Conservation (phyloP, 208 protist genomes). For the Acanthamoeba castellanii region DNA sequence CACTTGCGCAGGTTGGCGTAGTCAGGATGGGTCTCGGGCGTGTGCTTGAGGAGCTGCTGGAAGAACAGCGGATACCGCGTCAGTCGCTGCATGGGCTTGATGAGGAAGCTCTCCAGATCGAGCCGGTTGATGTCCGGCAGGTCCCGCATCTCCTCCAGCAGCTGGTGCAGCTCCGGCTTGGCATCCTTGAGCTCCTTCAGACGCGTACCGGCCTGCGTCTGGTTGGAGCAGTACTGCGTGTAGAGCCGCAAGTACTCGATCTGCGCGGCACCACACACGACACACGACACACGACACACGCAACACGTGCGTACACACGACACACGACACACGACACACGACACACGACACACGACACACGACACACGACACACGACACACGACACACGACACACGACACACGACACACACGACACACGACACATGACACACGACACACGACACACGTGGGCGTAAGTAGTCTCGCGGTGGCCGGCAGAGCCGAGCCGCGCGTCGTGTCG, state of each 20-base stretch:
- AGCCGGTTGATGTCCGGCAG: constrained; percentile 22
- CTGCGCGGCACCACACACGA: background rate
- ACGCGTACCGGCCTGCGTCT: background rate
- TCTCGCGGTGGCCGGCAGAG: too few relatives aligned
- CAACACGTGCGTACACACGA: too few relatives aligned
- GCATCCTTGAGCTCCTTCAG: constrained; percentile 44
- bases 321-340: background rate
- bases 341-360: too few relatives aligned
- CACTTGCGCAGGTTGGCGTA: constrained; percentile 18
- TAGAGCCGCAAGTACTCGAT: constrained; percentile 60
- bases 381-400: too few relatives aligned
- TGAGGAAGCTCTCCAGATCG: constrained; percentile 55
- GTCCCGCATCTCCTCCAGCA: constrained; percentile 48
- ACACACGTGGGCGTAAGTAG: too few relatives aligned
- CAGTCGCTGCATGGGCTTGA: constrained; percentile 53
- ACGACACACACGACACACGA: too few relatives aligned
- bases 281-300: background rate
- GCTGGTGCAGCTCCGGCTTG: background rate
- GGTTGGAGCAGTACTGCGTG: constrained; percentile 62
- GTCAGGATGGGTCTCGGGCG: background rate
- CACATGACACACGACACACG: too few relatives aligned
- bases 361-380: too few relatives aligned
- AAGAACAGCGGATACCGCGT: constrained; percentile 37
- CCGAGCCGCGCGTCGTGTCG: too few relatives aligned
- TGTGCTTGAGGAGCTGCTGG: constrained; percentile 46